phyloP scores from a whole-genome alignment of 139 green algal species.

The Coelastrella sp. region DNA sequence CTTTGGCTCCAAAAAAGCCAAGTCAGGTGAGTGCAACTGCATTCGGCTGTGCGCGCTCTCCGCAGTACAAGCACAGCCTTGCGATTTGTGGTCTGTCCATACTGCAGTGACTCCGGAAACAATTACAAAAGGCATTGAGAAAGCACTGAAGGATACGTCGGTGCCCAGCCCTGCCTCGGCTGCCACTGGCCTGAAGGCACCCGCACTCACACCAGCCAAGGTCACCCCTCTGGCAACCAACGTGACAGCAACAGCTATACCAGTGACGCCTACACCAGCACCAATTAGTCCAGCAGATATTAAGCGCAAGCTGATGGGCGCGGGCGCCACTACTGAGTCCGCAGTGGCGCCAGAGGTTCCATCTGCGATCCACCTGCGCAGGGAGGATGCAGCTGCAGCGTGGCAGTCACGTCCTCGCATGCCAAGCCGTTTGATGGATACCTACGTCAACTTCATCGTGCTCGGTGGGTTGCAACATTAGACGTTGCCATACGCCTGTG shows the following conservation, averaged over 20 bases:
- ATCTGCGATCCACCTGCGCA: conserved; percentile 18
- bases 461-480: conserved; percentile 42
- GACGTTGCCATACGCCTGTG: no score
- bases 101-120: background rate
- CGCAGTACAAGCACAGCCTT: no score
- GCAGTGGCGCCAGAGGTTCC: background rate
- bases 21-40: conserved; percentile 25
- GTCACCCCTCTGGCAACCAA: background rate
- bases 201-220: background rate
- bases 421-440: conserved; percentile 33
- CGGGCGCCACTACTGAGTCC: background rate
- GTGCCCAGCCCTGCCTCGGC: background rate
- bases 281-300: background rate
- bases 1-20: conserved; percentile 27
- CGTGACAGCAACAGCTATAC: background rate
- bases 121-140: background rate
- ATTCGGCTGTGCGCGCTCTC: background rate
- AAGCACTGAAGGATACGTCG: conserved; percentile 8
- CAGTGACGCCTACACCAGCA: background rate
- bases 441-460: conserved; percentile 47
- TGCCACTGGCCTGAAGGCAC: background rate
- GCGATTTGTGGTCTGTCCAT: no score
- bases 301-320: conserved; percentile 7
- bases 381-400: conserved; percentile 29
- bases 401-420: conserved; percentile 29